These are phyloP conservation scores for Rhodamnia argentea DNA, from an alignment of 345 rosid genomes.

Conservation along the genomic window DNA sequence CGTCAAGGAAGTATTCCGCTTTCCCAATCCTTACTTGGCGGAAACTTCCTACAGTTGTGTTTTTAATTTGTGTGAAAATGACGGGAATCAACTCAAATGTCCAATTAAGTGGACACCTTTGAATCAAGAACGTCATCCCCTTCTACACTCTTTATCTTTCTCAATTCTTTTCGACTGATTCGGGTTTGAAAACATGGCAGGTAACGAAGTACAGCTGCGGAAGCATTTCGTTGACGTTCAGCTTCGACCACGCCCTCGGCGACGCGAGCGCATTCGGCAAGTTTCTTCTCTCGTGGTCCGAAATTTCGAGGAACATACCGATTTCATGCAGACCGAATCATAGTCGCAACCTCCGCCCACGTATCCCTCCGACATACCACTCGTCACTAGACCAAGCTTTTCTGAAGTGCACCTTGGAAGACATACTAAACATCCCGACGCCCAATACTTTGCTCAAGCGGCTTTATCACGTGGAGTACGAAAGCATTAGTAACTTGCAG, in stretches of 20 bases:
- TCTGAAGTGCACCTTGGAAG: slow-evolving; percentile 54
- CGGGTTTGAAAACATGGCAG: slow-evolving; percentile 12
- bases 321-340: slow-evolving; percentile 62
- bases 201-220: slow-evolving; percentile 51
- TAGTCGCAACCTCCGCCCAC: slow-evolving; percentile 41
- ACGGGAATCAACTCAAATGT: neutral
- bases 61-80: neutral
- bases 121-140: neutral
- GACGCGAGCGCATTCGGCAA: slow-evolving; percentile 64
- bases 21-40: neutral
- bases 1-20: too few relatives aligned
- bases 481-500: slow-evolving; percentile 42
- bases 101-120: neutral
- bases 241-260: slow-evolving; percentile 83
- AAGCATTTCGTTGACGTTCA: slow-evolving; percentile 56
- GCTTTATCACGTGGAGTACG: slow-evolving; percentile 50
- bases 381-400: slow-evolving; percentile 43
- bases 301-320: slow-evolving; percentile 43
- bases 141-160: neutral
- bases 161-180: neutral
- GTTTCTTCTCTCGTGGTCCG: slow-evolving; percentile 63
- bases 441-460: slow-evolving; percentile 43
- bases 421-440: slow-evolving; percentile 46
- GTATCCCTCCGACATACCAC: slow-evolving; percentile 46
- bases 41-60: neutral